These are phyloP conservation scores for Salix udensis DNA, from an alignment of 345 rosid species.

Conservation along the genomic window DNA sequence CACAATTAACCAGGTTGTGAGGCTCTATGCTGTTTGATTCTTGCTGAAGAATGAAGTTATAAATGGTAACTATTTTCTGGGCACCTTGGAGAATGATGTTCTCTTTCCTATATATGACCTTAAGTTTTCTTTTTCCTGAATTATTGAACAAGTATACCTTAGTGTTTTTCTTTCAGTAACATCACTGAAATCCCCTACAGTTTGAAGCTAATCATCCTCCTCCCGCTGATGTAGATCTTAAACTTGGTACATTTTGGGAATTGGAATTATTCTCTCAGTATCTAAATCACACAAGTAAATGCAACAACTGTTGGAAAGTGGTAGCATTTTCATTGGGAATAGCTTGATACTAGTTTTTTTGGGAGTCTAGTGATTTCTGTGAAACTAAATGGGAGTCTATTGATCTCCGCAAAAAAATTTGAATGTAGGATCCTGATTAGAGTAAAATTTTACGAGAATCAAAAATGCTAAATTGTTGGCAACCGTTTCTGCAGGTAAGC, in stretches of 20 bases:
- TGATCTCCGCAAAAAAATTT: not conserved
- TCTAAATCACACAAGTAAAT: not conserved
- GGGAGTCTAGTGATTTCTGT: not conserved
- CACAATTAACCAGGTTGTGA: slow-evolving; percentile 73
- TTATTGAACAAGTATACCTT: not conserved
- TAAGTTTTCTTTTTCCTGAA: not conserved
- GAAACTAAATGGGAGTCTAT: not conserved
- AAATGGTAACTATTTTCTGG: slow-evolving; percentile 4
- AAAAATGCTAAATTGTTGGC: not conserved
- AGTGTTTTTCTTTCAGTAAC: not conserved
- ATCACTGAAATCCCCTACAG: not conserved
- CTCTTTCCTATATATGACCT: not conserved
- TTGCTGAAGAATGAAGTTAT: not conserved
- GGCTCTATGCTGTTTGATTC: slow-evolving; percentile 65
- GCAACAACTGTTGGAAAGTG: not conserved
- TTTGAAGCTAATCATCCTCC: not conserved
- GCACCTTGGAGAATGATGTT: not conserved
- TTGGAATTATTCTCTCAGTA: not conserved
- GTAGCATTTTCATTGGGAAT: not conserved
- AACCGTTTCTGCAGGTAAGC: not conserved
- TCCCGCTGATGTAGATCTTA: not conserved
- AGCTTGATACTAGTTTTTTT: not conserved
- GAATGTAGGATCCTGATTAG: not conserved
- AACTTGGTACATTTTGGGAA: not conserved
- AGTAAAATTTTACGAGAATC: not conserved